Percentiles rank a stretch among this genome's conserved stretches.
Conservation (phyloP, 352 stramenopile genomes). For the Phytophthora citrophthora region DNA sequence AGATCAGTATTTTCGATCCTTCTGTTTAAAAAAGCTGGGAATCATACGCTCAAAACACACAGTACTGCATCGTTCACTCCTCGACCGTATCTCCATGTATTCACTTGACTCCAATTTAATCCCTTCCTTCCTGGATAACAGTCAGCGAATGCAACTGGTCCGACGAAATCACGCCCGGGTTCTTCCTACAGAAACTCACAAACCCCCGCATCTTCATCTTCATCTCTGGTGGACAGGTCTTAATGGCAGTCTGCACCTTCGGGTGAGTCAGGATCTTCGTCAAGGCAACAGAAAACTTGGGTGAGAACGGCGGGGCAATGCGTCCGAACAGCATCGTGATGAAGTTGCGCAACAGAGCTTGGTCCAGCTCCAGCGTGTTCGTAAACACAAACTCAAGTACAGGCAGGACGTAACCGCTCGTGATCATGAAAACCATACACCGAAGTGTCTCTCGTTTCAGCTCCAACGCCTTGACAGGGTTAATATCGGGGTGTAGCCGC, state of each 20-base stretch:
- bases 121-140: slow-evolving; percentile 49
- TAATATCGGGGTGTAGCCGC: slow-evolving; percentile 76
- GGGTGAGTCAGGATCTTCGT: slow-evolving; percentile 82
- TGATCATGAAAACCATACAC: slow-evolving; percentile 91
- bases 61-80: background rate
- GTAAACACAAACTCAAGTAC: slow-evolving; percentile 85
- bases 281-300: slow-evolving; percentile 74
- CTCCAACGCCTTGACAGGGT: slow-evolving; percentile 87
- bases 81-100: slow-evolving; percentile 3
- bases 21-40: too few relatives aligned
- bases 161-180: slow-evolving; percentile 54
- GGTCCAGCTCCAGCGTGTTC: slow-evolving; percentile 83
- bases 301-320: slow-evolving; percentile 79
- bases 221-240: slow-evolving; percentile 77
- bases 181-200: slow-evolving; percentile 73
- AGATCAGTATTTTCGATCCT: too few relatives aligned
- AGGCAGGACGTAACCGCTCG: slow-evolving; percentile 83
- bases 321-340: slow-evolving; percentile 80
- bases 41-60: too few relatives aligned
- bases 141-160: slow-evolving; percentile 73
- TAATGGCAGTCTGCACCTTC: slow-evolving; percentile 86
- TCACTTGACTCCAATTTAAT: slow-evolving; percentile 21
- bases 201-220: slow-evolving; percentile 80
- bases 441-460: slow-evolving; percentile 85
- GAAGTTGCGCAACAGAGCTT: slow-evolving; percentile 87